Conservation (phyloP, 2,329 filamentous ascomycete genomes). For the Beauveria australis region DNA sequence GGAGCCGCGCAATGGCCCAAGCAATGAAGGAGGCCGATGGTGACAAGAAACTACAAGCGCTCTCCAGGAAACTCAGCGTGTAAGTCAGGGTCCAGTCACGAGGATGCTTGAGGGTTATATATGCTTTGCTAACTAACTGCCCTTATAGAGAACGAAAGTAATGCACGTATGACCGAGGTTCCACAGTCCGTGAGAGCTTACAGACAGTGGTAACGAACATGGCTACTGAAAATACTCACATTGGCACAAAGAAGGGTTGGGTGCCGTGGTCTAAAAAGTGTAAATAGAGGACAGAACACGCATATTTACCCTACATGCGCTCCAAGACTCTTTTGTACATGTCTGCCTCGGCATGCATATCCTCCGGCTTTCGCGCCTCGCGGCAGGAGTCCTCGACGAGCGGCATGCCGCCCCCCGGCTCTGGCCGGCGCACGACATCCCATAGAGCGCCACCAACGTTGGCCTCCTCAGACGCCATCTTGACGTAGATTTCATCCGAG, state of each 20-base stretch:
- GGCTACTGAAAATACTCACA: not conserved
- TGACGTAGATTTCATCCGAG: constrained; percentile 68
- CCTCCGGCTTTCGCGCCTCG: constrained; percentile 56
- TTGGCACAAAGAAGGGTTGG: not conserved
- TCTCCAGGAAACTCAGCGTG: constrained; percentile 93
- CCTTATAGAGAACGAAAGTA: not conserved
- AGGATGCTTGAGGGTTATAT: not conserved
- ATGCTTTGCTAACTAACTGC: not conserved
- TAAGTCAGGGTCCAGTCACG: constrained; percentile 42
- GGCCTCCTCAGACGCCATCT: constrained; percentile 76
- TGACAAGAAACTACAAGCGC: constrained; percentile 74
- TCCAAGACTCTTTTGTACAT: constrained; percentile 48
- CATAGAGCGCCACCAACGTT: constrained; percentile 67
- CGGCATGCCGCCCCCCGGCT: constrained; percentile 52
- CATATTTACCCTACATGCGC: constrained; percentile 28
- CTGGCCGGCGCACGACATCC: constrained; percentile 40
- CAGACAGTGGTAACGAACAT: not conserved
- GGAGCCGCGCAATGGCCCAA: constrained; percentile 74
- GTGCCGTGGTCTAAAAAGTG: not conserved
- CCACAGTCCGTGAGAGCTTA: not conserved
- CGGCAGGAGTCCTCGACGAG: constrained; percentile 64
- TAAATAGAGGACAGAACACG: not conserved
- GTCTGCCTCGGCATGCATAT: constrained; percentile 73
- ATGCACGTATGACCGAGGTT: no score
- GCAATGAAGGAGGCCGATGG: constrained; percentile 86